phyloP scores from a whole-genome alignment of 257 asterid genomes.

The Fraxinus anomala region DNA sequence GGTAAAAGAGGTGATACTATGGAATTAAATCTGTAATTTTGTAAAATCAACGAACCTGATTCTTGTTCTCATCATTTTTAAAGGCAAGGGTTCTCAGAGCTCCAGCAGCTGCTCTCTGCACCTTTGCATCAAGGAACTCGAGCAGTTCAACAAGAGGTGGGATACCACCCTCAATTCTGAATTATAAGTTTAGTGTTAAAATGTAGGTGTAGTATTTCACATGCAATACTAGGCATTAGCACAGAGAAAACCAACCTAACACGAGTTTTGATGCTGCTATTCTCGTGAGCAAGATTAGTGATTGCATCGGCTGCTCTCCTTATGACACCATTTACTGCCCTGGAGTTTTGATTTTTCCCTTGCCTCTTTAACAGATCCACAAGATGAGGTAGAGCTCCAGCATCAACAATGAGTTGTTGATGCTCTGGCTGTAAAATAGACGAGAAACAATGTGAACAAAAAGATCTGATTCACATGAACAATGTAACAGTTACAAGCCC shows the following conservation, averaged over 20 bases:
- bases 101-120: conserved; percentile 99
- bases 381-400: conserved; percentile 95
- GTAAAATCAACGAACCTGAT: conserved; percentile 59
- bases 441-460: neutral
- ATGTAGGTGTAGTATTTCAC: neutral
- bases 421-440: conserved; percentile 83
- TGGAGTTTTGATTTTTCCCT: conserved; percentile 56
- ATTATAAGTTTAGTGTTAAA: conserved; percentile 4
- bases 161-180: conserved; percentile 91
- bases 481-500: neutral
- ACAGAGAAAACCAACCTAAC: conserved; percentile 64
- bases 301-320: conserved; percentile 98
- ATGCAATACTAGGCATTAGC: conserved; percentile 3
- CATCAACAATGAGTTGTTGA: conserved; percentile 94
- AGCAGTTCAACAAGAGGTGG: conserved; percentile 99
- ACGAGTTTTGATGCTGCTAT: conserved; percentile 86
- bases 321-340: conserved; percentile 81
- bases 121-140: conserved; percentile 86
- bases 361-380: conserved; percentile 81
- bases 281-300: conserved; percentile 97
- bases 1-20: neutral
- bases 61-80: conserved; percentile 93
- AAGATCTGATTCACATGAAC: neutral
- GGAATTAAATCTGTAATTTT: conserved; percentile 1
- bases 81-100: conserved; percentile 96